A percentile compares a stretch with the other conserved stretches of the same genome.
phyloP scores from a whole-genome alignment of 2,329 filamentous ascomycete species.

The Samsoniella hepiali region DNA sequence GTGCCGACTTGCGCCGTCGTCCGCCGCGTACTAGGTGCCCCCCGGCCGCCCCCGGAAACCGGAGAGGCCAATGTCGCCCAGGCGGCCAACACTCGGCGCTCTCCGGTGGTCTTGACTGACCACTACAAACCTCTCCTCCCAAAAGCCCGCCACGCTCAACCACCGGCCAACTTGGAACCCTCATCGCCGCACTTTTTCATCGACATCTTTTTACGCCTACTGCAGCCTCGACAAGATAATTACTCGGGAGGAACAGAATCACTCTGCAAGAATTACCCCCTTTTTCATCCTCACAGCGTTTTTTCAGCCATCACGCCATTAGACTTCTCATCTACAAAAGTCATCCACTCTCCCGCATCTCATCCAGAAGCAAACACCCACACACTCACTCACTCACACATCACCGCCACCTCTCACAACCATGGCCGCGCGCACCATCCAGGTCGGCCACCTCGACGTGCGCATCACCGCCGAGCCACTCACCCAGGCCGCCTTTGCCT shows the following conservation, averaged over 20 bases:
- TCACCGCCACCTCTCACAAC: not conserved
- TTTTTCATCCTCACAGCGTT: too few species aligned
- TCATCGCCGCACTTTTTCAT: not conserved
- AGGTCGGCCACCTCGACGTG: constrained; percentile 23
- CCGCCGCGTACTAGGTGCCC: not conserved
- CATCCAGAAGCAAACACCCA: not conserved
- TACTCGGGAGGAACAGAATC: not conserved
- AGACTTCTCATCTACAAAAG: constrained; percentile 1
- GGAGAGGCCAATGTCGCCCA: not conserved
- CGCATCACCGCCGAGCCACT: constrained; percentile 61
- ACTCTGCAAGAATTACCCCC: too few species aligned
- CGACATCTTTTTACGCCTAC: not conserved
- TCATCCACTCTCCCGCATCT: not conserved
- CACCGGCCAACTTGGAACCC: not conserved
- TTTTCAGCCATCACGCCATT: too few species aligned
- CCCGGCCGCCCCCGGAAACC: constrained; percentile 14
- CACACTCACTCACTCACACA: not conserved
- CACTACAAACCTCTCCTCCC: not conserved
- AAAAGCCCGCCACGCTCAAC: not conserved
- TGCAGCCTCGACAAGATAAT: not conserved
- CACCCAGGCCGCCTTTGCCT: constrained; percentile 64
- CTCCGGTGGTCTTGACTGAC: constrained; percentile 1
- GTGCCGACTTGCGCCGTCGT: constrained; percentile 10
- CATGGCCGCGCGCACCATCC: constrained; percentile 15
- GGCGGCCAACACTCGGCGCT: not conserved